These are phyloP conservation scores for Leccinum solheimii DNA, from an alignment of 1,284 basidiomycete species.

Conservation along the genomic window DNA sequence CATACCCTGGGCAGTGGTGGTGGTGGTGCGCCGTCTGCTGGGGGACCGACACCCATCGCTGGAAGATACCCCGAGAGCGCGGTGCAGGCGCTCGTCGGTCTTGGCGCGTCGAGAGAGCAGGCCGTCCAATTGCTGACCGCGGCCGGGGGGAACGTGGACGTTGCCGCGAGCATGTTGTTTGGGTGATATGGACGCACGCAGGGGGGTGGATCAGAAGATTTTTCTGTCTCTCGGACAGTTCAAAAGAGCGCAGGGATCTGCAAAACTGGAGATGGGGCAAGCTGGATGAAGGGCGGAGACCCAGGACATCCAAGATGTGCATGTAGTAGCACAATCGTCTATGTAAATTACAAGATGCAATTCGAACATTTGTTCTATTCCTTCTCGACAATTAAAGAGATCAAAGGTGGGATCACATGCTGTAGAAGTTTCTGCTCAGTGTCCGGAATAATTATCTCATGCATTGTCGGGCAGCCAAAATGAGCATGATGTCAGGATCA, in stretches of 20 bases:
- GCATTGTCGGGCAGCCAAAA: too few species aligned
- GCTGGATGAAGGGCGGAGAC: not conserved
- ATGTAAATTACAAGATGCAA: not conserved
- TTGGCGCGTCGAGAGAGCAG: slow-evolving; percentile 75
- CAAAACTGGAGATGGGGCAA: not conserved
- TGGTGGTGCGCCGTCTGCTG: not conserved
- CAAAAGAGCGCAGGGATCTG: not conserved
- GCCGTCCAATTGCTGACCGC: slow-evolving; percentile 80
- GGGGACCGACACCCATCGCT: slow-evolving; percentile 15
- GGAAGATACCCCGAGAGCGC: slow-evolving; percentile 49
- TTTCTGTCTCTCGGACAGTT: not conserved
- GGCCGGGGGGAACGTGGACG: slow-evolving; percentile 83
- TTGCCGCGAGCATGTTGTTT: slow-evolving; percentile 88
- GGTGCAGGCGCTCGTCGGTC: slow-evolving; percentile 61
- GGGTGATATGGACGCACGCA: slow-evolving; percentile 26
- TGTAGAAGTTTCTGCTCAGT: not conserved
- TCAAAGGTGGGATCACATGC: too few species aligned
- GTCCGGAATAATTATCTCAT: too few species aligned
- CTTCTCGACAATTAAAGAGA: not conserved
- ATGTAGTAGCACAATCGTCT: not conserved
- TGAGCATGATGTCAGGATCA: too few species aligned
- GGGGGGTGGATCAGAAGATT: not conserved
- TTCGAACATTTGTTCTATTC: not conserved
- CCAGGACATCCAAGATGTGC: not conserved
- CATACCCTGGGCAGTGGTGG: slow-evolving; percentile 46